phyloP scores from a whole-genome alignment of 176 grass and related monocot genomes.

The Aegilops tauschii region DNA sequence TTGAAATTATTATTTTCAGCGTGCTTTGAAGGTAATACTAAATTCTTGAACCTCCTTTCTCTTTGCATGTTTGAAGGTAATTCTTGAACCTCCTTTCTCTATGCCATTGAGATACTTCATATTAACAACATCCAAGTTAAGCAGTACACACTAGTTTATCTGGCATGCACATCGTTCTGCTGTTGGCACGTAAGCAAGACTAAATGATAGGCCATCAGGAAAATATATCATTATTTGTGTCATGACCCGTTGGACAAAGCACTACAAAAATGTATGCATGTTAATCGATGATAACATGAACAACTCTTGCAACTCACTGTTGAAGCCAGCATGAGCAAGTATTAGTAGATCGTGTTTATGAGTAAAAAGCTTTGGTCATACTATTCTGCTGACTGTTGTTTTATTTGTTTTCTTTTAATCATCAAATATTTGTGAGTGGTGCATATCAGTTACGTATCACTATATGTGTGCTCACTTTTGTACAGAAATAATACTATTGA shows the following conservation, averaged over 20 bases:
- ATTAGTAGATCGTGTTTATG: background rate
- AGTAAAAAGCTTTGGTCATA: background rate
- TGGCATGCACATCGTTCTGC: background rate
- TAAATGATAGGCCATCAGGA: background rate
- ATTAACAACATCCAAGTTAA: background rate
- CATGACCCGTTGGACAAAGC: background rate
- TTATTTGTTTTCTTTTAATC: constrained; percentile 14
- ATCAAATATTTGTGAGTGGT: background rate
- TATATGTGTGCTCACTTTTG: background rate
- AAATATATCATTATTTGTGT: background rate
- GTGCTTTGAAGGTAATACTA: constrained; percentile 75
- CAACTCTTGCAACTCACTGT: background rate
- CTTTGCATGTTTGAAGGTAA: constrained; percentile 63
- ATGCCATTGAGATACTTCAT: background rate
- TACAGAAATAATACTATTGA: background rate
- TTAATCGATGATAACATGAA: background rate
- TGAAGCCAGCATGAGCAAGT: constrained; percentile 2
- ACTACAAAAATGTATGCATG: background rate
- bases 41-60: constrained; percentile 10
- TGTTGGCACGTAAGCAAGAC: background rate
- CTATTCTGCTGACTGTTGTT: background rate
- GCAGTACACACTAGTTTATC: too few relatives aligned
- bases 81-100: constrained; percentile 1
- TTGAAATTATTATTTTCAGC: constrained; percentile 42
- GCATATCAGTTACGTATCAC: constrained; percentile 1